Evolutionary conservation across 2,329 filamentous ascomycete species (phyloP), one percentile per base, ranked within the genome.

Genomic region (Gnomoniopsis sp.): DNA sequence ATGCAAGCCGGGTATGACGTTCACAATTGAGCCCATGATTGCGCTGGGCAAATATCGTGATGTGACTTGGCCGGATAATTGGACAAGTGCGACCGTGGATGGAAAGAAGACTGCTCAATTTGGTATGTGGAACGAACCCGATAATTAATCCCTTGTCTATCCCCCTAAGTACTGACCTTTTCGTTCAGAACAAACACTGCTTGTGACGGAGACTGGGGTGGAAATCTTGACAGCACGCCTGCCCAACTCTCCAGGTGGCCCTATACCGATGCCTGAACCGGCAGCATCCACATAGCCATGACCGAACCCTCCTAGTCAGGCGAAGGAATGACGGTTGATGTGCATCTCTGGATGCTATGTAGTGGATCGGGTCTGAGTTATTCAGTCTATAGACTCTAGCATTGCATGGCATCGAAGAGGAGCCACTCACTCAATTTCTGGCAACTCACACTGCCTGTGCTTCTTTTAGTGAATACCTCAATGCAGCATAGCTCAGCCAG

Each of bases 11-110:
- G 95, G 95, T 55, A 97, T 98, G 92, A 96, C 92, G 64, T 99
- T 99, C 69, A 99, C 95, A 0, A 99, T 99, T 62, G 95, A 99
- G 77, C 95, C 95, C 17, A 99, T 99, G 95, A 93, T 99, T 71
- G 92, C 91, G 44, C 74, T 97, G 57, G 95, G 95, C 59, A 93
- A 90, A 62, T 90, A 96, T 74, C 86, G 86, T 63, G 95, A 99
- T 70, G 89, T 95, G 72, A 98, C 92, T 0, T 99, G 95, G 95
- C 95, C 95, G 0, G 95, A 99, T 72, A 91, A 98, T 78, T 99
- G 95, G 95, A 99, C 95, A 1, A 96, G 92, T 74, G 90, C 91
- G 6, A 99, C 95, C 0, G 84, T 88, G 58, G 95, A 99, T 71
- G 95, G 95, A 53, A 90, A 89, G 74, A 81, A 85, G 70, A 96